Percentiles rank a stretch among this genome's conserved stretches.
Conservation (phyloP, 148 eudicot species). For the Fallopia convolvulus region DNA sequence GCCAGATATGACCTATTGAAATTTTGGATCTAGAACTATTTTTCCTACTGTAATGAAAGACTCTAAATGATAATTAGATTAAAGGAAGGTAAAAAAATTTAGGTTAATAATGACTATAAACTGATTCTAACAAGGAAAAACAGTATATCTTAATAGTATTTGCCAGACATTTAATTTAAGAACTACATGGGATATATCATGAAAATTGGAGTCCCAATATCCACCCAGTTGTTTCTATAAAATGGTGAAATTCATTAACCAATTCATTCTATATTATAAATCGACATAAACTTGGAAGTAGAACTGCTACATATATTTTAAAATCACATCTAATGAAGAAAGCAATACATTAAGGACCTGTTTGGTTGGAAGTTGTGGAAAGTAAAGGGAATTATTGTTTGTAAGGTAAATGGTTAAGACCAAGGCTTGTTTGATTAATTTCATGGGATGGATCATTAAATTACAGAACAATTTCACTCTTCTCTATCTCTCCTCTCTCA, state of each 20-base stretch:
- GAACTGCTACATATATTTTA: neutral
- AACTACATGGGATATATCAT: neutral
- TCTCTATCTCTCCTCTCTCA: no score
- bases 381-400: no score
- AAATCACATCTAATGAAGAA: neutral
- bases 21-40: neutral
- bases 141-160: no score
- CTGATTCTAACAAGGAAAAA: no score
- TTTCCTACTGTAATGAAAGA: neutral
- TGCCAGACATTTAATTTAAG: neutral
- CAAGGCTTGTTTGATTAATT: no score
- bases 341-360: neutral
- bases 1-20: neutral
- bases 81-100: neutral
- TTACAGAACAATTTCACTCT: no score
- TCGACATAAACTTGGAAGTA: neutral
- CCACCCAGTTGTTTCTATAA: neutral
- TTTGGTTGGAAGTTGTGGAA: no score
- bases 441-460: no score
- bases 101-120: neutral
- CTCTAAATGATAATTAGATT: neutral
- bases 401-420: no score
- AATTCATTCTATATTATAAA: no score
- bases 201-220: neutral
- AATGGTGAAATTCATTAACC: neutral